Conservation (phyloP, 768 basidiomycete species). For the Neoboletus subvelutipes region DNA sequence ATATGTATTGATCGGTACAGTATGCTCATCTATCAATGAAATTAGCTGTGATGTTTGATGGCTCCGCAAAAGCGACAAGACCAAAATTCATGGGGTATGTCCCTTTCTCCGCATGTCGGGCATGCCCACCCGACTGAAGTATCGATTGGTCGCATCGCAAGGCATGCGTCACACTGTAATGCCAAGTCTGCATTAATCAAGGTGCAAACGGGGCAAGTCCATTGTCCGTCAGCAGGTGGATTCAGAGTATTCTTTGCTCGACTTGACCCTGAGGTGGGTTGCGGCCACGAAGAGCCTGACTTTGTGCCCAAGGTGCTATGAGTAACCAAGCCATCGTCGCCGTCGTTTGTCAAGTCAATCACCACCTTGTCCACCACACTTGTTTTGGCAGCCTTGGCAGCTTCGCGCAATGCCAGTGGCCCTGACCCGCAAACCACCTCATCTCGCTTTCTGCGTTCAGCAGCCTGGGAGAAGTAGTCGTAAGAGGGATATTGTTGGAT, state of each 20-base stretch:
- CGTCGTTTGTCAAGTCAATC: conserved; percentile 56
- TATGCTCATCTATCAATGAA: neutral
- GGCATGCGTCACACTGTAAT: conserved; percentile 64
- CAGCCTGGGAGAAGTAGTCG: conserved; percentile 56
- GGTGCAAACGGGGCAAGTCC: conserved; percentile 64
- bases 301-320: too few relatives aligned
- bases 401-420: conserved; percentile 53
- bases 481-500: neutral
- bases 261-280: neutral
- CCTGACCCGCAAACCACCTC: conserved; percentile 74
- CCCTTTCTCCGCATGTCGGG: conserved; percentile 57
- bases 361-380: conserved; percentile 56
- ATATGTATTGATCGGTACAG: neutral
- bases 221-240: conserved; percentile 29
- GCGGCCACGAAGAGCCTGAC: conserved; percentile 15
- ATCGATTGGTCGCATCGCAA: conserved; percentile 38
- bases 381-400: conserved; percentile 65
- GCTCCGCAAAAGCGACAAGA: conserved; percentile 72
- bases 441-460: conserved; percentile 73
- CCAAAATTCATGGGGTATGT: conserved; percentile 68
- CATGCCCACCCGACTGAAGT: conserved; percentile 59
- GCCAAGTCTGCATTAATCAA: conserved; percentile 52
- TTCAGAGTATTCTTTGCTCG: neutral
- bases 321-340: too few relatives aligned
- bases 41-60: conserved; percentile 29